Percentiles rank a stretch among this genome's conserved stretches.
These are phyloP conservation scores for Symmetrospora coprosmae DNA, from an alignment of 768 basidiomycete species.

Conservation along the genomic window DNA sequence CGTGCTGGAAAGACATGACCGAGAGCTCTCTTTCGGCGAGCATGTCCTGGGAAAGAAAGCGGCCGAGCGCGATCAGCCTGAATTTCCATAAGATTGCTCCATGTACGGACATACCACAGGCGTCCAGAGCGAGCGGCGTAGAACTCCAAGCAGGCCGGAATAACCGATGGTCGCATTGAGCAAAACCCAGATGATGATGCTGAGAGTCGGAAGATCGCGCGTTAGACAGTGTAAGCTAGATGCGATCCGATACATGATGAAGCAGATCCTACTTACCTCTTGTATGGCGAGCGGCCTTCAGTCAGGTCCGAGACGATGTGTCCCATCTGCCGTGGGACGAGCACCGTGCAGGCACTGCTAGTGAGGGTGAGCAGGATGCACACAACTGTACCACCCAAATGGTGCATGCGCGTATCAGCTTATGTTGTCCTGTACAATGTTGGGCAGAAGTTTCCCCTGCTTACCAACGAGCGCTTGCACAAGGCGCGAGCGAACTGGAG, in stretches of 20 bases:
- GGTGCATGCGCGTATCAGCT: no score
- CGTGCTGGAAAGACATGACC: not conserved
- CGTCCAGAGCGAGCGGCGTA: not conserved
- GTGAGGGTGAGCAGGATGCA: not conserved
- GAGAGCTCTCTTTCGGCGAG: not conserved
- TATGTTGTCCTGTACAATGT: no score
- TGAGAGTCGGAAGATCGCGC: not conserved
- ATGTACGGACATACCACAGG: not conserved
- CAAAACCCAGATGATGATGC: not conserved
- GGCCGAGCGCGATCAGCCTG: no score
- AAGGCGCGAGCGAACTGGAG: not conserved
- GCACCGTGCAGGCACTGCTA: not conserved
- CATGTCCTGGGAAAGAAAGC: not conserved
- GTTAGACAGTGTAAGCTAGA: not conserved
- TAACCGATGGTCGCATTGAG: not conserved
- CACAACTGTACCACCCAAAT: no score
- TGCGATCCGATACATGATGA: not conserved
- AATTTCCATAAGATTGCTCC: not conserved
- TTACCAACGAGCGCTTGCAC: not conserved
- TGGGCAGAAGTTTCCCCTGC: no score
- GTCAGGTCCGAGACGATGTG: not conserved
- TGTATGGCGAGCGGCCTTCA: not conserved
- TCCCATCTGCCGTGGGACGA: slow-evolving; percentile 2
- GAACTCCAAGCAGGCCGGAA: not conserved
- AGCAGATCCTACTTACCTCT: not conserved